Evolutionary conservation across 2,329 filamentous ascomycete genomes (phyloP).

Genomic region (Mariannaea sp.): DNA sequence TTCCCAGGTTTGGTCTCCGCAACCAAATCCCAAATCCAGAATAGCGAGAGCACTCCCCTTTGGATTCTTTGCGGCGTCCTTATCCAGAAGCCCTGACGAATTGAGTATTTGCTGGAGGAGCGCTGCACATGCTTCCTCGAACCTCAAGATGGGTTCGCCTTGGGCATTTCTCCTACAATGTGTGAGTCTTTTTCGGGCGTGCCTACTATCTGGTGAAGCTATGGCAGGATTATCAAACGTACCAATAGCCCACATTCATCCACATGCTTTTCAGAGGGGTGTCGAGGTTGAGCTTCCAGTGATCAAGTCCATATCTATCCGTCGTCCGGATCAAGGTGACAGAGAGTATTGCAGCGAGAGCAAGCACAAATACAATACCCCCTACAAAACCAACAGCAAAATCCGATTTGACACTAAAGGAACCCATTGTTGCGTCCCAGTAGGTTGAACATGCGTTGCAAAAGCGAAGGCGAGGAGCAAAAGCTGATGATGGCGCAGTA

Average conservation of each 20-base stretch:
- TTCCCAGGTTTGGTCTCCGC: constrained; percentile 60
- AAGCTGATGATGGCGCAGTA: not conserved
- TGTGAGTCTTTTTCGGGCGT: not conserved
- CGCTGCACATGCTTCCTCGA: constrained; percentile 53
- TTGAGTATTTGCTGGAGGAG: constrained; percentile 54
- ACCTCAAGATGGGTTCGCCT: constrained; percentile 41
- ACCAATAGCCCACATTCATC: constrained; percentile 69
- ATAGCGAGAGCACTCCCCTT: constrained; percentile 40
- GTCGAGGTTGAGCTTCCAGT: constrained; percentile 59
- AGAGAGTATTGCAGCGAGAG: constrained; percentile 21
- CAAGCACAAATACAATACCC: constrained; percentile 31
- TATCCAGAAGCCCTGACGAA: constrained; percentile 46
- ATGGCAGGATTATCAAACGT: constrained; percentile 35
- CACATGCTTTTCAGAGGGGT: constrained; percentile 58
- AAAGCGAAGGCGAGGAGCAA: not conserved
- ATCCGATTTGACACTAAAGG: constrained; percentile 17
- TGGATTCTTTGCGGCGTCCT: constrained; percentile 2
- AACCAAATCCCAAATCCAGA: constrained; percentile 63
- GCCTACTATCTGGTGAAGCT: too few relatives aligned
- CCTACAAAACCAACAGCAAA: constrained; percentile 39
- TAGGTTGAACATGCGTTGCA: not conserved
- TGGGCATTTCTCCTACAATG: constrained; percentile 38
- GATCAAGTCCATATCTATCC: constrained; percentile 55
- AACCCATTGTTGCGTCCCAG: constrained; percentile 6
- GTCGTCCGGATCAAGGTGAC: constrained; percentile 33